A percentile compares a stretch with the other conserved stretches of the same genome.
These are phyloP conservation scores for Hypoxylon fuscum DNA, from an alignment of 495 filamentous ascomycete genomes.

Conservation along the genomic window DNA sequence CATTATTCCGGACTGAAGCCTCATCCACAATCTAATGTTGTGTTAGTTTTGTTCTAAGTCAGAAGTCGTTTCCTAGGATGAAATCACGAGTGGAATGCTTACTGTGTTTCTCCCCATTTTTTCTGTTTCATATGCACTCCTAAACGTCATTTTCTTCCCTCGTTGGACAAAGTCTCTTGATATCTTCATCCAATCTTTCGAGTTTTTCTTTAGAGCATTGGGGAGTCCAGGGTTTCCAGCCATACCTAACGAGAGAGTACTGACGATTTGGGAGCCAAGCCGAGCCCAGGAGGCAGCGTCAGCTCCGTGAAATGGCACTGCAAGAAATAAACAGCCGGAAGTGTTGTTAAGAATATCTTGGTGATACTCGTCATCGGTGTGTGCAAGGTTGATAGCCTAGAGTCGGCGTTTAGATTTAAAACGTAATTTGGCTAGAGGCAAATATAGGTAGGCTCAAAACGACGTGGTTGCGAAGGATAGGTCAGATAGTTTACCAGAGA, in stretches of 20 bases:
- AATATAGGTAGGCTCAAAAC: no score
- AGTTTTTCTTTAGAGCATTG: neutral
- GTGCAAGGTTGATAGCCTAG: neutral
- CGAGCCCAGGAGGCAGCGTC: neutral
- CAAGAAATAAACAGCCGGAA: neutral
- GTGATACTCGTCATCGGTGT: neutral
- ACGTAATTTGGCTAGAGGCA: no score
- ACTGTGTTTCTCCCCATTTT: neutral
- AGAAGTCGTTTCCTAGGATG: no score
- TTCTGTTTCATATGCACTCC: neutral
- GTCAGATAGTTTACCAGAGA: no score
- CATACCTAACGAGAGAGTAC: neutral
- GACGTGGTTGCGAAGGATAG: no score
- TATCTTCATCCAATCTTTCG: neutral
- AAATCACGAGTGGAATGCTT: neutral
- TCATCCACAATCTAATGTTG: neutral
- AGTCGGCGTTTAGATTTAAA: no score
- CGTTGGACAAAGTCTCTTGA: neutral
- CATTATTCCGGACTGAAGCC: neutral
- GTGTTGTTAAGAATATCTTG: neutral
- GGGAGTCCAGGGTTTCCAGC: neutral
- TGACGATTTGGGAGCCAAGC: neutral
- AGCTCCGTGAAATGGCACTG: neutral
- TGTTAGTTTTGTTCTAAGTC: no score
- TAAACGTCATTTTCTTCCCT: neutral